Conservation (phyloP, 306 rosid species). For the Arachis hypogaea region DNA sequence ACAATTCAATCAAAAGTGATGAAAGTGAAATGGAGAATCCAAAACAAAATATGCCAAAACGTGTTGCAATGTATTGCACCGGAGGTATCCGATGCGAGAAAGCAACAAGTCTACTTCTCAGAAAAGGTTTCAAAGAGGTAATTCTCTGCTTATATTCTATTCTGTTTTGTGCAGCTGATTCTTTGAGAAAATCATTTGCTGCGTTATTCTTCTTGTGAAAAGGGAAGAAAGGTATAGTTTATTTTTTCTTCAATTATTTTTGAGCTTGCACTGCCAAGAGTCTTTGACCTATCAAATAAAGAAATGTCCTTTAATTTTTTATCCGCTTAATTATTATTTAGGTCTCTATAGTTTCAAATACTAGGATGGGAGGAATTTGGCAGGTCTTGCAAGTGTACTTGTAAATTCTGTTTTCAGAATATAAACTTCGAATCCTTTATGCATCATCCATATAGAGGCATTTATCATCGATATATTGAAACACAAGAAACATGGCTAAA, state of each 20-base stretch:
- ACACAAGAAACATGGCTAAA: too few relatives aligned
- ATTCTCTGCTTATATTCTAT: conserved; percentile 28
- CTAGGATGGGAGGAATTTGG: conserved; percentile 16
- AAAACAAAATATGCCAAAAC: conserved; percentile 51
- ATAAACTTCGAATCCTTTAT: neutral
- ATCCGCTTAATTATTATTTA: neutral
- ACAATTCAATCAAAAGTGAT: conserved; percentile 44
- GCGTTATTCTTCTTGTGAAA: neutral
- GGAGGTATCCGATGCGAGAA: conserved; percentile 99
- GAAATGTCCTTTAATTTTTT: neutral
- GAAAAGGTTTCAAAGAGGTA: conserved; percentile 92
- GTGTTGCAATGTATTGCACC: conserved; percentile 97
- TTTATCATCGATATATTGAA: neutral
- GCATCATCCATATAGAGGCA: neutral
- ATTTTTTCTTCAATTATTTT: neutral
- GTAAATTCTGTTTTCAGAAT: neutral
- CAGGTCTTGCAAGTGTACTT: neutral
- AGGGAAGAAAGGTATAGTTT: neutral
- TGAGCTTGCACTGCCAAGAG: neutral
- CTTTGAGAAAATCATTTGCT: neutral
- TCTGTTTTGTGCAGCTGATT: neutral
- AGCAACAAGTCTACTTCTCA: conserved; percentile 90
- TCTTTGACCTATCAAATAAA: conserved; percentile 6
- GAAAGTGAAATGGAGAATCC: conserved; percentile 43
- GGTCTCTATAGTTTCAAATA: neutral